Evolutionary conservation across 1,139 yeast genomes (phyloP), one percentile per base, ranked within the genome.

Genomic region (Casaregolazyma suthepensis): DNA sequence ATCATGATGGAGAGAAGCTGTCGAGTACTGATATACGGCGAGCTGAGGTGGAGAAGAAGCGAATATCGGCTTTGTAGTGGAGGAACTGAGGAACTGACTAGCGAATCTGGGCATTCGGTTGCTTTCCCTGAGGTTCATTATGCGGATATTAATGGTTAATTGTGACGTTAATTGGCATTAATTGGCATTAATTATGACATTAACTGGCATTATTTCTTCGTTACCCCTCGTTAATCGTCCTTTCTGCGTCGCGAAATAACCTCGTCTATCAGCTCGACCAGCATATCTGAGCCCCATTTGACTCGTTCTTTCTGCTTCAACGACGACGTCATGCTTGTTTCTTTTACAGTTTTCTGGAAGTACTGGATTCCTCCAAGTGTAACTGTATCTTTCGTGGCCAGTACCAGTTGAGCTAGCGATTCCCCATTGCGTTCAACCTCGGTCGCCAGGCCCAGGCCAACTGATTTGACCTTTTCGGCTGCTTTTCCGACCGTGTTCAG

Each of bases 361-460:
- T 80, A 85, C 61, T 81, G 87, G 45, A 91, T 66, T 2, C 97
- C 96, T 64, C 85, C 80, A 52, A 89, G 67, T 31, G 88, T 73
- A 1, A 77, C 73, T 59, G 86, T 85, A 45, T 85, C 91, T 56
- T 77, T 77, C 45, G 89, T 83, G 59, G 81, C 82, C 7, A 77
- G 69, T 3, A 89, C 61, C 46, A 82, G 65, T 58, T 81, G 82
- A 5, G 79, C 72, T 57, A 91, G 68, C 0, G 75, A 58, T 49
- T 77, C 78, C 57, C 81, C 87, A 54, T 78, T 81, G 61, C 80
- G 85, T 52, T 70, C 72, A 23, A 35, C 46, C 31, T 54, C 50
- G 20, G 38, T 43, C 44, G 12, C 38, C 48, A 57, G 48, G 70
- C 70, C 63, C 43, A 54, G 55, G 45, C 57, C 55, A 55, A 59